A percentile compares a stretch with the other conserved stretches of the same genome.
phyloP scores from a whole-genome alignment of 129 eudicot species.

The Pittosporum tobira region DNA sequence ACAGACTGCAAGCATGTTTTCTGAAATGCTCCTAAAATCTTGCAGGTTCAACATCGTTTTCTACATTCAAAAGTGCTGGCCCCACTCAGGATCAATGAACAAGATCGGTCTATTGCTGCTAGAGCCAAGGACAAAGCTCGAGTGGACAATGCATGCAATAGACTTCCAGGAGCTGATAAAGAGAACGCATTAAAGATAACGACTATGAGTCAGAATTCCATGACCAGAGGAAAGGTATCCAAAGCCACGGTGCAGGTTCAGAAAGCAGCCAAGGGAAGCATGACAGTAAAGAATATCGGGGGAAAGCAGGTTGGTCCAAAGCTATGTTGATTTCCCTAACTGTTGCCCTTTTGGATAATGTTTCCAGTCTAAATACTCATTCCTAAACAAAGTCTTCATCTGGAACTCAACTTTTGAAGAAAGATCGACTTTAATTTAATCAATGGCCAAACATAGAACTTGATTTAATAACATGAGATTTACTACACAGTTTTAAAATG shows the following conservation, averaged over 20 bases:
- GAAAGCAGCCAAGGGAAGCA: constrained; percentile 22
- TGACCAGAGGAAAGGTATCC: constrained; percentile 12
- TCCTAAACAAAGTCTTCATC: background rate
- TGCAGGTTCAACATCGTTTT: constrained; percentile 28
- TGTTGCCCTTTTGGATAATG: background rate
- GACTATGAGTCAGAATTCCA: constrained; percentile 11
- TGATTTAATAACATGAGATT: background rate
- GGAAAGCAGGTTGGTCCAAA: constrained; percentile 22
- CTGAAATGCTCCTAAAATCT: constrained; percentile 1
- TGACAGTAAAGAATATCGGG: constrained; percentile 20
- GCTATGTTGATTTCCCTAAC: constrained; percentile 18
- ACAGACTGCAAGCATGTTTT: background rate
- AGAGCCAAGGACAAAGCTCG: constrained; percentile 15
- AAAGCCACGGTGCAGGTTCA: constrained; percentile 20
- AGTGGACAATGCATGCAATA: constrained; percentile 2
- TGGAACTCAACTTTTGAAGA: background rate
- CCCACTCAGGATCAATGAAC: constrained; percentile 23
- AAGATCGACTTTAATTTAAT: background rate
- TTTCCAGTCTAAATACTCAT: background rate
- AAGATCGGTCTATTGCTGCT: background rate
- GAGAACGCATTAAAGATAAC: constrained; percentile 18
- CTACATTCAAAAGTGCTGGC: constrained; percentile 23
- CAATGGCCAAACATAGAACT: no score
- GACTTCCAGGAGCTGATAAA: constrained; percentile 19
- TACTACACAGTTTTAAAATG: background rate